Base-by-base conservation (phyloP, 495 filamentous ascomycete species). In the Aspergillus bridgeri region DNA sequence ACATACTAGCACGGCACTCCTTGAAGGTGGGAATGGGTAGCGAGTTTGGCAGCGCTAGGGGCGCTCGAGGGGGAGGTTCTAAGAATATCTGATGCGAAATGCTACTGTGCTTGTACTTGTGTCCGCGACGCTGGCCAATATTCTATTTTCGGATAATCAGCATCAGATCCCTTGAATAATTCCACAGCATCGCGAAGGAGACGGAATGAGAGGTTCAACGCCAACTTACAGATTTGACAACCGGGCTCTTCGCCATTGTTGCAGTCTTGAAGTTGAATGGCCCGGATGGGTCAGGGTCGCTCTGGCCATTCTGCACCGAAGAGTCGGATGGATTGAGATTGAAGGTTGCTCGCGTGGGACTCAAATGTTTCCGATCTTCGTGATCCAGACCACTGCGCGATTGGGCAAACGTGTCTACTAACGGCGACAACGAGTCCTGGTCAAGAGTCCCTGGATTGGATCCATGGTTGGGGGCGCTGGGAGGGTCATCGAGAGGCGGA, bases 61-160 rank as follows among this genome's bases (percentile, higher is more conserved):
- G 94, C 2, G 92, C 88, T 38, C 92, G 82, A 3, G 88, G 89
- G 2, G 90, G 86, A n/a, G 94, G 94, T 68, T 96, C 91, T 63
- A 95, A 89, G 77, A 98, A 96, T 68, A 98, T 92, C 70, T 96
- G 91, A 69, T 97, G 93, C 20, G 90, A 96, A 51, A 98, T 90
- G 65, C 89, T 94, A 68, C 89, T 93, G 77, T 98, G 94, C 62
- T 96, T 96, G 81, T 98, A 98, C 67, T 94, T 92, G 77, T 98
- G 94, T 25, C 94, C 94, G 53, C 92, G 88, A 55, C 94, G 85
- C 71, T 96, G 91, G 60, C 93, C 94, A 64, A 97, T 83, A 59
- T 85, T 87, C 85, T 89, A 67, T 55, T 42, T 44, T 29, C 47
- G 55, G 57, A n/a, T 27, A 25, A 48, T 60, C 50, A 69, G 56